A percentile compares a stretch with the other conserved stretches of the same genome.
Conservation (phyloP, 768 basidiomycete species). For the Suillus discolor region DNA sequence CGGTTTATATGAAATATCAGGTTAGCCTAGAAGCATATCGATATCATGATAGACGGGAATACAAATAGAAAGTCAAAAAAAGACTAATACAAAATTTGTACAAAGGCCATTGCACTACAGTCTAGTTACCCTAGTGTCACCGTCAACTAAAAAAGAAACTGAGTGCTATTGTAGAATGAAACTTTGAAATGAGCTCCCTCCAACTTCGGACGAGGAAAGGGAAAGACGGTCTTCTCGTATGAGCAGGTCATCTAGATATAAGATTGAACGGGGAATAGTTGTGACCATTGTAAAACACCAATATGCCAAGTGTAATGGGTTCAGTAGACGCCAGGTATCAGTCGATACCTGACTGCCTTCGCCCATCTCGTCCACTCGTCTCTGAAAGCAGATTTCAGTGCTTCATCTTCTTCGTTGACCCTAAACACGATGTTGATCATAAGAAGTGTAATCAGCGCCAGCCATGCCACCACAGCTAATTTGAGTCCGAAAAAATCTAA, state of each 20-base stretch:
- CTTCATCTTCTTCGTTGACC: background rate
- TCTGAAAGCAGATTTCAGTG: background rate
- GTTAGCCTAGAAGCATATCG: too few relatives aligned
- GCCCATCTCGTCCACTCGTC: conserved; percentile 23
- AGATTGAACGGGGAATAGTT: background rate
- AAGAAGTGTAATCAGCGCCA: background rate
- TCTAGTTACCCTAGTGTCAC: too few relatives aligned
- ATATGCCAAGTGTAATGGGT: background rate
- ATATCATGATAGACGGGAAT: too few relatives aligned
- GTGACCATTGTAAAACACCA: background rate
- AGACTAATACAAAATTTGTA: too few relatives aligned
- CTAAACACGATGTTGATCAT: background rate
- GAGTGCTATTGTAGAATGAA: too few relatives aligned
- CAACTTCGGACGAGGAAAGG: background rate
- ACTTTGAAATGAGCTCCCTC: background rate
- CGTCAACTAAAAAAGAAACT: background rate
- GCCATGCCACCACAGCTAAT: background rate
- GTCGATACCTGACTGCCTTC: conserved; percentile 26
- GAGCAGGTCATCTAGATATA: conserved; percentile 4
- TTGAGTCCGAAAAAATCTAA: background rate
- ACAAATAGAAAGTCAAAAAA: too few relatives aligned
- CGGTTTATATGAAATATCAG: too few relatives aligned
- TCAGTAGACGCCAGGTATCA: conserved; percentile 36
- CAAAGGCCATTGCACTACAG: too few relatives aligned
- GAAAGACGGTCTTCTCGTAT: background rate